A percentile compares a stretch with the other conserved stretches of the same genome.
Evolutionary conservation across 495 filamentous ascomycete genomes (phyloP).

Genomic region (Talaromyces ruber): DNA sequence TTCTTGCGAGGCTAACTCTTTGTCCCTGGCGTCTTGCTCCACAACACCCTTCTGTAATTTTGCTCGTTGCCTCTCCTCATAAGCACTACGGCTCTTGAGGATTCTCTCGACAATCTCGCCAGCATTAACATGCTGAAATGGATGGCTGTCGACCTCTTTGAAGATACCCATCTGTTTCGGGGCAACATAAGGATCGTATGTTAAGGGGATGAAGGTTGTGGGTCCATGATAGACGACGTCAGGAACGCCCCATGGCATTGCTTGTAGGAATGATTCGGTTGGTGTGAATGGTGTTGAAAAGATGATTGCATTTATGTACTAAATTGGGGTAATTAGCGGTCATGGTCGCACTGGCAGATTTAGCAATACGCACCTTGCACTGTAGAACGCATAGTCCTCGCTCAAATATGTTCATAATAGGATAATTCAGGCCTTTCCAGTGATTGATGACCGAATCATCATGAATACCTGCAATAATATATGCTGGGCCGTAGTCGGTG

Average conservation of each 20-base stretch:
- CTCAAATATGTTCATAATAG: conserved; percentile 99
- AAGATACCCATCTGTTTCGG: conserved; percentile 76
- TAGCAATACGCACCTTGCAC: conserved; percentile 59
- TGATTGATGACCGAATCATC: conserved; percentile 89
- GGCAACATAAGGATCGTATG: conserved; percentile 75
- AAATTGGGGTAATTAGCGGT: conserved; percentile 13
- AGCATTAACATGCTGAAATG: conserved; percentile 82
- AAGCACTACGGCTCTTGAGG: conserved; percentile 69
- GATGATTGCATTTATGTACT: conserved; percentile 82
- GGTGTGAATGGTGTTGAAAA: conserved; percentile 86
- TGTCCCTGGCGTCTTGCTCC: conserved; percentile 45
- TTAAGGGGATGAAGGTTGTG: conserved; percentile 80
- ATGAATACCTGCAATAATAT: conserved; percentile 85
- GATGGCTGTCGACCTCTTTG: conserved; percentile 60
- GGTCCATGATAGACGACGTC: conserved; percentile 90
- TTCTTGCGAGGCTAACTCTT: conserved; percentile 16
- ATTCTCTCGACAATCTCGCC: conserved; percentile 88
- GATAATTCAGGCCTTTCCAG: conserved; percentile 96
- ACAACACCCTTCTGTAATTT: conserved; percentile 76
- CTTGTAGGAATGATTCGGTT: conserved; percentile 61
- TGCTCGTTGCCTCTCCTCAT: conserved; percentile 80
- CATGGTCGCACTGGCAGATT: conserved; percentile 1
- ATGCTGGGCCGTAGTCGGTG: conserved; percentile 70
- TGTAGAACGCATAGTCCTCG: conserved; percentile 91
- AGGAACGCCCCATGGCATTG: conserved; percentile 66